Evolutionary conservation across 1,284 basidiomycete species (phyloP), one percentile per base, ranked within the genome.

Genomic region (Irpex lacteus): DNA sequence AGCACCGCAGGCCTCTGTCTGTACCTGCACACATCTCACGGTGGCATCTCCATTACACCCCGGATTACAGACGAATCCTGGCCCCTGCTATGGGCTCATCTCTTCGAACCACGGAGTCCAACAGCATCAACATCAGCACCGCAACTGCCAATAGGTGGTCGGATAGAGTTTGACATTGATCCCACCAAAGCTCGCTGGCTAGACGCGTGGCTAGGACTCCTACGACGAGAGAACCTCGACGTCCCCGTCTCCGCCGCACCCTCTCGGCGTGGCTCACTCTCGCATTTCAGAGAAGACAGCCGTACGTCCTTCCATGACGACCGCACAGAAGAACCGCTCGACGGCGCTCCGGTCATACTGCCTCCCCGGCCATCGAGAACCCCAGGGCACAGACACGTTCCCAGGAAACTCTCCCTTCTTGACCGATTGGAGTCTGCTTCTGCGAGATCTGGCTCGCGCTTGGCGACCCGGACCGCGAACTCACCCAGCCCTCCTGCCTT

Each of bases 161-260:
- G 83, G 59, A 80, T 94, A 34, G 91, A 93, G 73, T 92, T 93
- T 71, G 91, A 94, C 75, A 84, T 94, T 60, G 91, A 93, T 75
- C 63, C 85, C 63, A 77, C 78, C 40, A 85, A 85, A 68, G 91
- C 91, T 26, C 81, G 86, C 36, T 94, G 91, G 91, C 91, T 87
- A 70, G 77, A 85, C 40, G 74, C 85, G 3, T 93, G 91, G 91
- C 67, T 88, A 18, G 78, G 83, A 1, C 78, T 81, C 18, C 73
- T 80, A 44, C 79, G 80, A 55, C 74, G 84, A 69, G 82, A 85
- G 54, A 69, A 76, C 38, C 70, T 76, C 19, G 83, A 83, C 57
- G 76, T 80, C 47, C 77, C 78, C 1, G 75, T 79, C 38, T 81
- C 81, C 26, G 76, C 77, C 5, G 76, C 66, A 69, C 82, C 64